Base-by-base conservation (phyloP, 768 basidiomycete species). In the Kwoniella mangroviensis region DNA sequence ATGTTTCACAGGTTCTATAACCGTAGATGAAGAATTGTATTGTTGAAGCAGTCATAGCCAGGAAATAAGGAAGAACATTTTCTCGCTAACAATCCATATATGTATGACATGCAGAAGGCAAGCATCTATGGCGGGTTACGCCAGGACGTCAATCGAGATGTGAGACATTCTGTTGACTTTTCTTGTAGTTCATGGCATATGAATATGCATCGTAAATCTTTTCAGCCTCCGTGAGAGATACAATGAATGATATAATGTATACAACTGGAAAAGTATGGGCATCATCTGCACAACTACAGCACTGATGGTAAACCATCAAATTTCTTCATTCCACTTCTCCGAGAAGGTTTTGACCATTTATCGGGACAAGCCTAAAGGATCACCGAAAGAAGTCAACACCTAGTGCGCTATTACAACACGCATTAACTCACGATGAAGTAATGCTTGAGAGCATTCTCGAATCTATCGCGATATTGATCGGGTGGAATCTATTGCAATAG, bases 391-490 rank as follows among this genome's bases (percentile, higher is more conserved):
- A 1, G 1, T 11, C 55, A 58, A 45, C 21, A 45, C 15, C 22
- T 5, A 43, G 21, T n/a, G n/a, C 11, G 43, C 40, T n/a, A 40
- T 0, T 2, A 40, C 6, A 26, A 11, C 22, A 51, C 10, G 28
- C 3, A 24, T 15, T 1, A 0, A 73, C 75, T 28, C 53, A 79
- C 89, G 17, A 91, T 78, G 77, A 92, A 92, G 80, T 93, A 93
- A 11, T 87, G 85, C 62, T 91, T 89, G 68, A 93, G 84, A 4
- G 92, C 88, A 65, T 82, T 88, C 60, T 91, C 87, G 73, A 93
- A 92, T 0, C 92, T 87, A 53, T 91, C 89, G 63, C 90, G 88
- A 77, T 93, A 93, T 79, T 92, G 91, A 4, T 87, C 85, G 3
- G 92, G 92, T 0, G 92, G 92, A 52, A 93, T 86, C 78, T 79